These are phyloP conservation scores for Bondarzewia mesenterica DNA, from an alignment of 1,284 basidiomycete genomes.

Conservation along the genomic window DNA sequence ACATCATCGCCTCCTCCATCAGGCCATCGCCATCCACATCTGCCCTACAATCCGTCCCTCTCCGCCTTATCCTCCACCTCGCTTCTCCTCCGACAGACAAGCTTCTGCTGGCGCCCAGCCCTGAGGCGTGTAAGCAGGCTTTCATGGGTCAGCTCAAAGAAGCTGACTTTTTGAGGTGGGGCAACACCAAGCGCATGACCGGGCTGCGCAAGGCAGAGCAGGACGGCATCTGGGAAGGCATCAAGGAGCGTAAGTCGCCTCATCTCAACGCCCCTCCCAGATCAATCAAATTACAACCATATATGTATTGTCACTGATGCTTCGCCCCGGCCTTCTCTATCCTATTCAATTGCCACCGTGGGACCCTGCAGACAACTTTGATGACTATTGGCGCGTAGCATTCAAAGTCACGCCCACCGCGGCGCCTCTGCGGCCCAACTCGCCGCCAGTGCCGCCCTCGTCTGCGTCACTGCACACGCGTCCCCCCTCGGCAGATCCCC, in stretches of 20 bases:
- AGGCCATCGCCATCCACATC: constrained; percentile 34
- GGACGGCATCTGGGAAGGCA: constrained; percentile 92
- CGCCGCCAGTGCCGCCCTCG: constrained; percentile 41
- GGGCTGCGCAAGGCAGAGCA: constrained; percentile 82
- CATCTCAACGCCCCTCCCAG: constrained; percentile 4
- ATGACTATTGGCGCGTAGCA: constrained; percentile 89
- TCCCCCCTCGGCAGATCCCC: constrained; percentile 62
- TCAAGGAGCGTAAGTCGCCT: constrained; percentile 71
- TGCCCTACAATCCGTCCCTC: constrained; percentile 44
- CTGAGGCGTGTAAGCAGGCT: constrained; percentile 80
- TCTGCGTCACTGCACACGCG: constrained; percentile 52
- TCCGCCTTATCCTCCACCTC: constrained; percentile 78
- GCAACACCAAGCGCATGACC: constrained; percentile 88
- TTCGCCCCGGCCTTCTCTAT: too few relatives aligned
- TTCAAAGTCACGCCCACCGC: constrained; percentile 74
- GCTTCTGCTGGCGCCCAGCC: constrained; percentile 67
- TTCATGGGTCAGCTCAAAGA: constrained; percentile 95
- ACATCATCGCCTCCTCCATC: constrained; percentile 41
- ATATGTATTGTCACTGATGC: not conserved
- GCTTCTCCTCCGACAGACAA: constrained; percentile 80
- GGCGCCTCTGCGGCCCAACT: constrained; percentile 34
- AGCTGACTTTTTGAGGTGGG: constrained; percentile 93
- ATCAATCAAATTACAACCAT: not conserved
- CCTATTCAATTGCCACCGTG: too few relatives aligned
- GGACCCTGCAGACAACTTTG: constrained; percentile 81